Conservation (phyloP, 495 filamentous ascomycete genomes). For the Aspergillus egyptiacus region DNA sequence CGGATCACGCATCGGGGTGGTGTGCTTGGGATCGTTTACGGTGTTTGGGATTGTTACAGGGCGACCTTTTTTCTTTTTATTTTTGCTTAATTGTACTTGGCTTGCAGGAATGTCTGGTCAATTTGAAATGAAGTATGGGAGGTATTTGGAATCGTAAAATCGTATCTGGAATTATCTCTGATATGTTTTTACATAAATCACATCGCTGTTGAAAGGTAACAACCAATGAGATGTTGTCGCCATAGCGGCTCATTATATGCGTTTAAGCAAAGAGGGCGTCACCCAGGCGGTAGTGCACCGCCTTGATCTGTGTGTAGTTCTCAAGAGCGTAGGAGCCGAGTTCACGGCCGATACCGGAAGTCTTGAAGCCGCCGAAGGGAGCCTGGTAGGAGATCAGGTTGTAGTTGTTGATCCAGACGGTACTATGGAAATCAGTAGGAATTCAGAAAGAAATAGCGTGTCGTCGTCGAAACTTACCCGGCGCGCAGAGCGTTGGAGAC, state of each 20-base stretch:
- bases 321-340: slow-evolving; percentile 86
- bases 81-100: too few relatives aligned
- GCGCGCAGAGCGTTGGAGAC: slow-evolving; percentile 76
- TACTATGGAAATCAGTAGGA: slow-evolving; percentile 36
- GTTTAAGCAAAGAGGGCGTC: slow-evolving; percentile 55
- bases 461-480: slow-evolving; percentile 39
- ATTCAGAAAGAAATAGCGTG: neutral
- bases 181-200: slow-evolving; percentile 8
- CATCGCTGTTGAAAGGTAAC: neutral
- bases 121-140: neutral
- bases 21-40: too few relatives aligned
- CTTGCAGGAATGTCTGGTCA: neutral
- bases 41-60: too few relatives aligned
- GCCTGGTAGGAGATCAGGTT: slow-evolving; percentile 78
- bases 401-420: slow-evolving; percentile 93
- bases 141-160: slow-evolving; percentile 1
- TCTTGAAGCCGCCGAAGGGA: slow-evolving; percentile 92
- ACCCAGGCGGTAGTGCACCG: slow-evolving; percentile 56
- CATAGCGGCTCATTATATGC: neutral
- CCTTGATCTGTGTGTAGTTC: slow-evolving; percentile 85
- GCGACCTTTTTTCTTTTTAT: too few relatives aligned
- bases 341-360: slow-evolving; percentile 89
- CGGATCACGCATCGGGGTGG: too few relatives aligned
- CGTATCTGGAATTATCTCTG: neutral
- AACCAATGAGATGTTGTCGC: neutral